Evolutionary conservation across 768 basidiomycete genomes (phyloP), one percentile per base, ranked within the genome.

Genomic region (Pulveroboletus sp.): DNA sequence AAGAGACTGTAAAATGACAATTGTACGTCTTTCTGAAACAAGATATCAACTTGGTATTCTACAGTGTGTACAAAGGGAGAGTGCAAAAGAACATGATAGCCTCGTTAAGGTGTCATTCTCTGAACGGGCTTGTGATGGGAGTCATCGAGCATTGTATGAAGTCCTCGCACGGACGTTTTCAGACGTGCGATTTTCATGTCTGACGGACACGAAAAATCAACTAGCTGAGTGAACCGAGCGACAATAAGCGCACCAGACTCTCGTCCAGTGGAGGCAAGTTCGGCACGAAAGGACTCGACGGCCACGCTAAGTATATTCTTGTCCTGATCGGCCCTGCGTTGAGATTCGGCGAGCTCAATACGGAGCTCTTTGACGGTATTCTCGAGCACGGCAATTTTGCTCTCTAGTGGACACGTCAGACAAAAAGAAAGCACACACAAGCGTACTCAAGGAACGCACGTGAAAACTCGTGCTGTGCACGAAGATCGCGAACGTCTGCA

Each of bases 331-430:
- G 47, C 48, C 26, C 14, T 28, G 27, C 6, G 18, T 6, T 32
- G 32, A 5, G 30, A 57, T 15, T 47, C 8, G 3, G 27, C 14
- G 1, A 51, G 33, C 37, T 47, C 37, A 1, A 17, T 2, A 43
- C 33, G 55, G 14, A 47, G 55, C 4, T 36, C 45, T 28, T 51
- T 37, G 3, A 57, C 15, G 9, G 26, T 44, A 11, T 51, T 26
- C 10, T 46, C 49, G 5, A 56, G 49, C 8, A 28, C 21, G 2
- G 10, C 15, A 8, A 57, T 37, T 27, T 31, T 57, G 18, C 26
- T 47, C 37, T 44, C 55, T 57, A 6, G 21, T 36, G 24, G 14
- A 35, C n/a, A 28, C 4, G 21, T 17, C 17, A 5, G 21, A 46
- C 18, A 56, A 11, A 32, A 40, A 28, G 33, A 28, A 17, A 1